Evolutionary conservation across 176 grass and related monocot genomes (phyloP), one percentile per base, ranked within the genome.

Genomic region (Paspalum notatum): DNA sequence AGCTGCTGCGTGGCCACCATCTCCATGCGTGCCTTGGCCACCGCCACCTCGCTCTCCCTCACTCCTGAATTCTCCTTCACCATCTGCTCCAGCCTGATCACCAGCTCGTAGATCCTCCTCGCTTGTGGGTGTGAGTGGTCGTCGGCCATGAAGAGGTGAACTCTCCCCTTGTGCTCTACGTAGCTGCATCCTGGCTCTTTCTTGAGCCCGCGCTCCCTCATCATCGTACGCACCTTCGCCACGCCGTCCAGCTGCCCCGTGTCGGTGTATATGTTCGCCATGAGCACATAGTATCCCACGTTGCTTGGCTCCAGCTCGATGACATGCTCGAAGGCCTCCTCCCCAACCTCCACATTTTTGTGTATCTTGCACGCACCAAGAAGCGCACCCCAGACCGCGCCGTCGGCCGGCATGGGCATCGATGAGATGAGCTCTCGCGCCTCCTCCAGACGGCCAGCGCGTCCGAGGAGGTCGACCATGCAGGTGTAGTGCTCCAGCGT

Each of bases 341-440:
- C 72, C 12, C 86, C 84, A 3, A 94, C 40, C 47, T 87, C 89
- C 44, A 53, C 73, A 38, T 94, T 79, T 39, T 85, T 94, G 51
- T 94, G 89, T 69, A 91, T 94, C 86, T 91, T 94, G 81, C 92
- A 91, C 4, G 89, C 89, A 16, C 92, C 92, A 16, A 94, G 90
- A 47, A 94, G 84, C 1, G 92, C 89, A 67, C 92, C 92, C 89
- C 92, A 94, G 13, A 94, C 84, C 0, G 86, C 86, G 0, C 86
- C 89, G 5, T 94, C 92, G 2, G 89, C 89, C 9, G 66, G 20
- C 86, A 89, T 86, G 8, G 81, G 49, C 92, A 91, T 91, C 1
- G 89, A 91, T 0, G 78, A 22, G 12, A 94, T 91, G 47, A 94
- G 84, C 10, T 91, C 77, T n/a, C 22, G 68, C 2, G 89, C 92